Conservation (phyloP, 805 yeast genomes). For the Peterozyma toletana region DNA sequence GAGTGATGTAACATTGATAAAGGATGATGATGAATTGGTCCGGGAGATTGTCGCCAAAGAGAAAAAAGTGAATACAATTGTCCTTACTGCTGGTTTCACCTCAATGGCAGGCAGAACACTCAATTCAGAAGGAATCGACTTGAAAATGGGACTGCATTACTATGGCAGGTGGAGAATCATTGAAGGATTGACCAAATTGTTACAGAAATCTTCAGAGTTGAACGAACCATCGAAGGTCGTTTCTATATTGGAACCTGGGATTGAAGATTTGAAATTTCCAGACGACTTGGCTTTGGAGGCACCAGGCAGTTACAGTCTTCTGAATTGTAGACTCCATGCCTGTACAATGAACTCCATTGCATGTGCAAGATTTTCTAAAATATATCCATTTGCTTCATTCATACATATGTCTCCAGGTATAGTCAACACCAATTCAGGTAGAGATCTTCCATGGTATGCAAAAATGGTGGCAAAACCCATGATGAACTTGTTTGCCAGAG, state of each 20-base stretch:
- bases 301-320: slow-evolving; percentile 10
- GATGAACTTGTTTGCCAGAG: slow-evolving; percentile 5
- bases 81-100: slow-evolving; percentile 13
- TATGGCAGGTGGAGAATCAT: slow-evolving; percentile 18
- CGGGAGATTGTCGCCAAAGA: slow-evolving; percentile 6
- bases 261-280: slow-evolving; percentile 11
- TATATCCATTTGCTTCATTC: slow-evolving; percentile 14
- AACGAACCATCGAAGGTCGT: slow-evolving; percentile 17
- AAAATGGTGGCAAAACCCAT: slow-evolving; percentile 4
- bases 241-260: slow-evolving; percentile 16
- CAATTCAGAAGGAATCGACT: slow-evolving; percentile 18
- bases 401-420: slow-evolving; percentile 18
- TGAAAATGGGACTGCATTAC: slow-evolving; percentile 17
- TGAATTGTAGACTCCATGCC: slow-evolving; percentile 8
- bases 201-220: slow-evolving; percentile 12
- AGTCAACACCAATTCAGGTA: slow-evolving; percentile 12
- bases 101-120: slow-evolving; percentile 26
- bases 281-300: slow-evolving; percentile 17
- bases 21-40: slow-evolving; percentile 6
- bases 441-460: slow-evolving; percentile 14
- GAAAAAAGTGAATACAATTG: slow-evolving; percentile 9
- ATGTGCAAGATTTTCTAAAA: slow-evolving; percentile 9
- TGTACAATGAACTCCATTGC: slow-evolving; percentile 14
- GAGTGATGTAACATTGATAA: slow-evolving; percentile 1
- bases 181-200: slow-evolving; percentile 13